Base-by-base conservation (phyloP, 129 eudicot genomes). In the Arctium minus region DNA sequence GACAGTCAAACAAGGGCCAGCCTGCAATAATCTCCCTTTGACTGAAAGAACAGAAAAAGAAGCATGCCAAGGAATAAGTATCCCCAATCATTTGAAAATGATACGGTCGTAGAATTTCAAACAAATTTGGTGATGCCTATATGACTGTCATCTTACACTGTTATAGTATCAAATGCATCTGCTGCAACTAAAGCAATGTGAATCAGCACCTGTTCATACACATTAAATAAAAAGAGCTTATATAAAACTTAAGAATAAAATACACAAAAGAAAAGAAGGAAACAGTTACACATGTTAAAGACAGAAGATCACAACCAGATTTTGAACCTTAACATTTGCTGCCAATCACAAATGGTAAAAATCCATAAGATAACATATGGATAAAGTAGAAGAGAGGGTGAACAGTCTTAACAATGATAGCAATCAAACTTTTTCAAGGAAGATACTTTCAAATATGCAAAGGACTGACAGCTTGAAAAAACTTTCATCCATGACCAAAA, bases 1-100 rank as follows among this genome's bases (percentile, higher is more conserved):
- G 89, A 83, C 89, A 88, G 64, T 88, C 91, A 80, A 76, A 88
- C 75, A 74, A 75, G 39, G 91, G 89, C 80, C 83, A 80, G 56
- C 17, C 79, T 50, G 80, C 72, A 75, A 79, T 79, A 33, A 71
- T 68, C 73, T 72, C 83, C 83, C 70, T 83, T 76, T 50, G 83
- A 75, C 91, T 88, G 89, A 40, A 83, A 81, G 37, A 80, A 64
- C 56, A 80, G 81, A 85, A 50, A 75, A 48, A 2, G 71, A 64
- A 76, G 79, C 80, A 86, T 71, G 68, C 31, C 44, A 75, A 50
- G 46, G 4, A 50, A n/a, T 48, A 67, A 13, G 74, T 12, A 73
- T 44, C 39, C 60, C 6, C 30, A 27, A 18, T 79, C 42, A 75
- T 39, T 71, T 72, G 11, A 73, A 73, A 18, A 36, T 29, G 32